A percentile compares a stretch with the other conserved stretches of the same genome.
Conservation (phyloP, 2,329 filamentous ascomycete species). For the Colletotrichum sp. region DNA sequence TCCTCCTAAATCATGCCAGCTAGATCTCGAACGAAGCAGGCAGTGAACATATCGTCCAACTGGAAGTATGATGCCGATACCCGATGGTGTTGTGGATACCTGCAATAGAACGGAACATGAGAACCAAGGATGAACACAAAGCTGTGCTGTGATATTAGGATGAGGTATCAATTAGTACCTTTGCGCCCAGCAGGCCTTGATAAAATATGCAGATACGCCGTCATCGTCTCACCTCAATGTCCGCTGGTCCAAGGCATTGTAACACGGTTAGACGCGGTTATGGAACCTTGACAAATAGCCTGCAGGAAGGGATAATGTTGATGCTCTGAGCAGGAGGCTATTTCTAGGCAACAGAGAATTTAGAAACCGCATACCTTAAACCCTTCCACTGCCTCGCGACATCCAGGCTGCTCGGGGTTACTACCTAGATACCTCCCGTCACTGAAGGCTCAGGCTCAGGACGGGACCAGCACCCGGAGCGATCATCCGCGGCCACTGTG, state of each 20-base stretch:
- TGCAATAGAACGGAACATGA: not conserved
- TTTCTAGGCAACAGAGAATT: not conserved
- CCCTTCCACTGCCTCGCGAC: not conserved
- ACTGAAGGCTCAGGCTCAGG: not conserved
- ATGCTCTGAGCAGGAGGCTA: not conserved
- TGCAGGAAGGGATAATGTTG: not conserved
- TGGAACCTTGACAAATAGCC: not conserved
- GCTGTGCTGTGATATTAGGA: not conserved
- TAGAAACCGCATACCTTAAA: not conserved
- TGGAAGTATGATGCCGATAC: not conserved
- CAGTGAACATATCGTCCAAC: not conserved
- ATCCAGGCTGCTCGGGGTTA: not conserved
- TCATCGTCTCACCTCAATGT: not conserved
- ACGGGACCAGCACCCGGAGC: not conserved
- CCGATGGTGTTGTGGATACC: not conserved
- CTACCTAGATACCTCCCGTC: not conserved
- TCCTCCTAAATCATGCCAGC: not conserved
- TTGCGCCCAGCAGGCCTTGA: not conserved
- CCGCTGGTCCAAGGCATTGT: not conserved
- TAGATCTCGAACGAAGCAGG: not conserved
- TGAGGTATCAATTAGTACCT: not conserved
- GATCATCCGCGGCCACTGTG: not conserved
- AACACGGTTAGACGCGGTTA: not conserved
- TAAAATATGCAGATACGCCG: not conserved
- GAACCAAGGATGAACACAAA: not conserved